Percentiles rank a stretch among this genome's conserved stretches.
Conservation (phyloP, 1,284 basidiomycete species). For the Sutorius eximius region DNA sequence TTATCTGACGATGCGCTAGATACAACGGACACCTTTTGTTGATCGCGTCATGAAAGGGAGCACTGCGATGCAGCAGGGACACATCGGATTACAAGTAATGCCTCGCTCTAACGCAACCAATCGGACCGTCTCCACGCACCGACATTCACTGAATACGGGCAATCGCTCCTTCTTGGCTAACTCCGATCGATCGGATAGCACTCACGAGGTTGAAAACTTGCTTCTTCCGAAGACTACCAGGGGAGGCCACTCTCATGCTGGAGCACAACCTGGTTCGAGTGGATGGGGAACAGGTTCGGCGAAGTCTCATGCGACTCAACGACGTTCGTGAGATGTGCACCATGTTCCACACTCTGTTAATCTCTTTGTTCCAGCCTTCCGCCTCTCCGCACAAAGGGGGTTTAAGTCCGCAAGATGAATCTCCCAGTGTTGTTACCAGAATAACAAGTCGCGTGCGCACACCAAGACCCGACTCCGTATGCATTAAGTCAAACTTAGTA, state of each 20-base stretch:
- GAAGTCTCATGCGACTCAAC: slow-evolving; percentile 24
- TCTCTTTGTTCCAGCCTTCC: slow-evolving; percentile 25
- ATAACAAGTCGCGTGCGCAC: not conserved
- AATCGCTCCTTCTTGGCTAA: slow-evolving; percentile 43
- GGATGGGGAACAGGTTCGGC: slow-evolving; percentile 29
- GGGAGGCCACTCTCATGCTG: slow-evolving; percentile 10
- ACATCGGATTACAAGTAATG: slow-evolving; percentile 16
- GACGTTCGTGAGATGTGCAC: slow-evolving; percentile 24
- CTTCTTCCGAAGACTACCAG: slow-evolving; percentile 38
- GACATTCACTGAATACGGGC: slow-evolving; percentile 27
- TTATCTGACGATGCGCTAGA: slow-evolving; percentile 39
- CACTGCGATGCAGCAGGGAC: slow-evolving; percentile 35
- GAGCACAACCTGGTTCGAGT: slow-evolving; percentile 16
- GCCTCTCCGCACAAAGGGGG: slow-evolving; percentile 25
- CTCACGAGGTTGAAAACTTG: slow-evolving; percentile 67
- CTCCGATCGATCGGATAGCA: slow-evolving; percentile 66
- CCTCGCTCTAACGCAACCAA: slow-evolving; percentile 15
- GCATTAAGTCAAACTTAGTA: slow-evolving; percentile 26
- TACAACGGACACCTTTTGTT: slow-evolving; percentile 71
- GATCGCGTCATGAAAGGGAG: slow-evolving; percentile 44
- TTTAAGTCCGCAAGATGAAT: slow-evolving; percentile 33
- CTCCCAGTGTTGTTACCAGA: not conserved
- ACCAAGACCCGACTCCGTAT: slow-evolving; percentile 2
- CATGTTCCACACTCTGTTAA: not conserved
- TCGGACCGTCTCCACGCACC: slow-evolving; percentile 22